Evolutionary conservation across 176 grass and related monocot genomes (phyloP).

Genomic region (Rhynchospora tenuis): DNA sequence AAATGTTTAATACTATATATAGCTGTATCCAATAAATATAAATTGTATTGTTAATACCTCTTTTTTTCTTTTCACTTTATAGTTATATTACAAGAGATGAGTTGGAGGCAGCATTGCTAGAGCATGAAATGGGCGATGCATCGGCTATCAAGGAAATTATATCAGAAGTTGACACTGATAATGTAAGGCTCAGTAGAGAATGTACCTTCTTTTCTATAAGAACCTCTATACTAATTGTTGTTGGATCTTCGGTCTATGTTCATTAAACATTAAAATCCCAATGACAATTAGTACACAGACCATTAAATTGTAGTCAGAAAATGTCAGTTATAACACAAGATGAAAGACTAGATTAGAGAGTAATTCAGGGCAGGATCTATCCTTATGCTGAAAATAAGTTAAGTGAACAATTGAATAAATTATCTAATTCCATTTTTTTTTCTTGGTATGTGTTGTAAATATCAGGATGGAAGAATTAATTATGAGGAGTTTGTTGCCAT

Average conservation of each 20-base stretch:
- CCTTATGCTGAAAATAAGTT: not conserved
- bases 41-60: not conserved
- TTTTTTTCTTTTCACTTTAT: not conserved
- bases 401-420: not conserved
- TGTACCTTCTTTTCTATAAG: not conserved
- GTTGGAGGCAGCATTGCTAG: conserved; percentile 77
- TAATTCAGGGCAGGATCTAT: not conserved
- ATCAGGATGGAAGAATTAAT: conserved; percentile 93
- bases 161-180: conserved; percentile 88
- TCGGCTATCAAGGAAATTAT: conserved; percentile 93
- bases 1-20: not conserved
- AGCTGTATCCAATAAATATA: not conserved
- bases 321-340: not conserved
- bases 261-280: not conserved
- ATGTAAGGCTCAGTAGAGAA: conserved; percentile 46
- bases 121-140: conserved; percentile 85
- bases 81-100: conserved; percentile 98
- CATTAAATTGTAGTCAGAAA: not conserved
- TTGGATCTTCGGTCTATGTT: not conserved
- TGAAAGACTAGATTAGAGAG: not conserved
- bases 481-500: conserved; percentile 97
- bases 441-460: conserved; percentile 1
- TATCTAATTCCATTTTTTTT: conserved; percentile 12
- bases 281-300: not conserved
- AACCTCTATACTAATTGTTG: not conserved